Base-by-base conservation (phyloP, 2,329 filamentous ascomycete genomes). In the Exophiala oligosperma region DNA sequence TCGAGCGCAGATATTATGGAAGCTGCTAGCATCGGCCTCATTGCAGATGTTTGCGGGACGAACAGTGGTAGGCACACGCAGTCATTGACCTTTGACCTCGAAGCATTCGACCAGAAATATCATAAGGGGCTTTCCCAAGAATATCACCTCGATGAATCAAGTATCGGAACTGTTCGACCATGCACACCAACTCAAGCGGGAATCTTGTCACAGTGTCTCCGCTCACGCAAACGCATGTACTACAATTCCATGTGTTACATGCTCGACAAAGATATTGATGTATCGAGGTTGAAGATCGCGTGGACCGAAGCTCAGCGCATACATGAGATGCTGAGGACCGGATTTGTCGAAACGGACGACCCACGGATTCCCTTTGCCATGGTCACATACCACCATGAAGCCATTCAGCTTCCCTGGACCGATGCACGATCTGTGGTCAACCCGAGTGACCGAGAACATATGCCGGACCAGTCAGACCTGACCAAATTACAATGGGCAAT, bases 101-200 rank as follows among this genome's bases (percentile, higher is more conserved):
- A 65, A 1, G 64, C 70, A 1, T 87, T 86, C 62, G 78, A 85
- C 8, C 61, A 65, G n/a, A 67, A 73, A 24, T 69, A 81, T 62
- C 72, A 56, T 4, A 29, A 54, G 17, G 65, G 26, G 49, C 37
- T 63, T 4, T 61, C 52, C 48, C 43, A 24, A 40, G 49, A 47
- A 12, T 51, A 59, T 21, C n/a, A 37, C 24, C 57, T 63, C 21
- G 51, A 56, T 21, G 49, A 41, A 52, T 40, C n/a, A 23, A 6
- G 38, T 65, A 4, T 91, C 1, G 81, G 88, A 62, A 75, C 79
- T 1, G 69, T 94, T 3, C 78, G 89, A 0, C 92, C 92, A 0
- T 96, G 91, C 69, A 96, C 92, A 0, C 80, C 88, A 0, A 77
- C 92, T 0, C 92, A 97, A 67, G 82, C 84, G 49, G 91, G 90